These are phyloP conservation scores for Fusarium continuum DNA, from an alignment of 2,329 filamentous ascomycete genomes.

Conservation along the genomic window DNA sequence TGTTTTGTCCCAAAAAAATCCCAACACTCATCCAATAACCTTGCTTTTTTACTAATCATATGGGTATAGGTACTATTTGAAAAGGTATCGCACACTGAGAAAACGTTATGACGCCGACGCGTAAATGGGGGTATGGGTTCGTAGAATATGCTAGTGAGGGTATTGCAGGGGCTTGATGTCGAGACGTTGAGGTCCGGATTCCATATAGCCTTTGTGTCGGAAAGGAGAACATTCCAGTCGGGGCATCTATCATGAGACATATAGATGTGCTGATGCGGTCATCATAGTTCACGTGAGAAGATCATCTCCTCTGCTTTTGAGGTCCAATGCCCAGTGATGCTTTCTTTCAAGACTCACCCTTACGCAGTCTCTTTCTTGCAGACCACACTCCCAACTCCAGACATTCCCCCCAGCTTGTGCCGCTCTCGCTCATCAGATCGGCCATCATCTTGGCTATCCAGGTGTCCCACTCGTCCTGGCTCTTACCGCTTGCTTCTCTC, in stretches of 20 bases:
- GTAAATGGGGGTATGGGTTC: slow-evolving; percentile 35
- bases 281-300: slow-evolving; percentile 11
- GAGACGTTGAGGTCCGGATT: slow-evolving; percentile 1
- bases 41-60: slow-evolving; percentile 39
- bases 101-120: slow-evolving; percentile 74
- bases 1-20: slow-evolving; percentile 18
- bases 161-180: background rate
- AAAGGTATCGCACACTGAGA: slow-evolving; percentile 85
- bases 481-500: slow-evolving; percentile 84
- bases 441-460: slow-evolving; percentile 91
- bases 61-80: slow-evolving; percentile 69
- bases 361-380: slow-evolving; percentile 71
- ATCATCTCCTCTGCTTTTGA: slow-evolving; percentile 28
- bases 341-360: slow-evolving; percentile 1
- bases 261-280: slow-evolving; percentile 10
- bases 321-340: slow-evolving; percentile 1
- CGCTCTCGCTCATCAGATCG: slow-evolving; percentile 80
- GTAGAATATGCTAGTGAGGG: slow-evolving; percentile 7
- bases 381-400: slow-evolving; percentile 88
- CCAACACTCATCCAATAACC: slow-evolving; percentile 8
- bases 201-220: background rate
- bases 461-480: slow-evolving; percentile 88
- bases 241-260: slow-evolving; percentile 20
- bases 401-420: slow-evolving; percentile 85
- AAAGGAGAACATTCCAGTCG: slow-evolving; percentile 17